These are phyloP conservation scores for Mallotus japonicus DNA, from an alignment of 441 rosid genomes.

Conservation along the genomic window DNA sequence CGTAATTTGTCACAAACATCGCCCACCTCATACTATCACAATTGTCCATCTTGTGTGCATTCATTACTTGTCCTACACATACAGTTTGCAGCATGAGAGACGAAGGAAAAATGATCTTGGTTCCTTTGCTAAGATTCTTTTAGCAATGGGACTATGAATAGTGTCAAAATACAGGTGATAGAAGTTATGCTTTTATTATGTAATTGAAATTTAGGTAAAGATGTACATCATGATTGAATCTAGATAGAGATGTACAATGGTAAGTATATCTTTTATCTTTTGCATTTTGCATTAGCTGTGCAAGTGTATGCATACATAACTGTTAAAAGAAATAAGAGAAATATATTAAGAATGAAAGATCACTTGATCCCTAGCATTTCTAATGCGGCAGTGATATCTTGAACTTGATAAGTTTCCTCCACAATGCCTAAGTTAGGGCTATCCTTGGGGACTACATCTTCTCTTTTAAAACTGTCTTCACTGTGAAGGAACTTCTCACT, in stretches of 20 bases:
- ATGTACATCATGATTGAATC: slow-evolving; percentile 10
- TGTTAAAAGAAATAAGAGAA: not conserved
- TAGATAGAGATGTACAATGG: not conserved
- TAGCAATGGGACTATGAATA: slow-evolving; percentile 1
- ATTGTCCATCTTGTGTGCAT: not conserved
- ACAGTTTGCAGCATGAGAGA: too few relatives aligned
- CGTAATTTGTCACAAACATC: not conserved
- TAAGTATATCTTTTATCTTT: slow-evolving; percentile 6
- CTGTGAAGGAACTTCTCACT: slow-evolving; percentile 58
- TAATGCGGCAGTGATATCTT: slow-evolving; percentile 49
- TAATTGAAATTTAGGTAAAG: slow-evolving; percentile 3
- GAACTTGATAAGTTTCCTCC: slow-evolving; percentile 42
- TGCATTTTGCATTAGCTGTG: slow-evolving; percentile 7
- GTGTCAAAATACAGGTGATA: not conserved
- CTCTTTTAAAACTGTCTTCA: slow-evolving; percentile 59
- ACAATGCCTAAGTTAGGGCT: slow-evolving; percentile 48
- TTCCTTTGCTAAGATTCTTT: not conserved
- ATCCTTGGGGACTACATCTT: slow-evolving; percentile 50
- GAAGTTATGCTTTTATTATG: not conserved
- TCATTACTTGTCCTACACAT: not conserved
- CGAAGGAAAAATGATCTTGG: too few relatives aligned
- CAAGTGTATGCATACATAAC: slow-evolving; percentile 18
- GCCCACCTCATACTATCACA: not conserved
- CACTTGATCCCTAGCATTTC: slow-evolving; percentile 50
- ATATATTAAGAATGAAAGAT: slow-evolving; percentile 18